Conservation (phyloP, 2,329 filamentous ascomycete genomes). For the Capronia epimyces region DNA sequence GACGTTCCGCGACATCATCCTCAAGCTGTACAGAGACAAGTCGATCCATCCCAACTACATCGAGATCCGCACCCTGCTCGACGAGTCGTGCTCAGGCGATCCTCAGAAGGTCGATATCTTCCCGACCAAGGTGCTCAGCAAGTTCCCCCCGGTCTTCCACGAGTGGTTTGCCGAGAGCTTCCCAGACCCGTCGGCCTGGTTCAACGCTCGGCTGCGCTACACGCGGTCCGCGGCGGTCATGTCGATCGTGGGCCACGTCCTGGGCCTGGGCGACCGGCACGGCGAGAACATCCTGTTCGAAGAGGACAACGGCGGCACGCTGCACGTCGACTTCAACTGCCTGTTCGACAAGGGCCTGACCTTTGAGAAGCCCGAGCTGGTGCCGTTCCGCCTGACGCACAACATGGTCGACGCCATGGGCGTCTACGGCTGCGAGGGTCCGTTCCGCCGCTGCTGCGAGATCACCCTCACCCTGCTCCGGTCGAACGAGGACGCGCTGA, state of each 20-base stretch:
- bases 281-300: slow-evolving; percentile 96
- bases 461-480: slow-evolving; percentile 77
- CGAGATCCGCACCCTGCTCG: slow-evolving; percentile 55
- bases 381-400: slow-evolving; percentile 94
- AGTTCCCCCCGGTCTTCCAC: slow-evolving; percentile 78
- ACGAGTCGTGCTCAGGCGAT: slow-evolving; percentile 57
- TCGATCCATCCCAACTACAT: slow-evolving; percentile 61
- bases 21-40: slow-evolving; percentile 69
- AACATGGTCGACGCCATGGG: slow-evolving; percentile 98
- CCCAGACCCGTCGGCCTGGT: slow-evolving; percentile 87
- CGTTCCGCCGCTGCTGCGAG: slow-evolving; percentile 86
- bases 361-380: slow-evolving; percentile 87
- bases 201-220: slow-evolving; percentile 79
- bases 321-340: slow-evolving; percentile 99
- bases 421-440: slow-evolving; percentile 85
- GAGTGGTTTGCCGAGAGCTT: slow-evolving; percentile 96
- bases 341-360: slow-evolving; percentile 97
- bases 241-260: slow-evolving; percentile 97
- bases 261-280: slow-evolving; percentile 88
- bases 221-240: slow-evolving; percentile 94
- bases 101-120: slow-evolving; percentile 49
- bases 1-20: slow-evolving; percentile 83
- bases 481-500: slow-evolving; percentile 90
- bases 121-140: slow-evolving; percentile 38
- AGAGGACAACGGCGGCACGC: slow-evolving; percentile 84